Base-by-base conservation (phyloP, 306 rosid genomes). In the Rosa rugosa region DNA sequence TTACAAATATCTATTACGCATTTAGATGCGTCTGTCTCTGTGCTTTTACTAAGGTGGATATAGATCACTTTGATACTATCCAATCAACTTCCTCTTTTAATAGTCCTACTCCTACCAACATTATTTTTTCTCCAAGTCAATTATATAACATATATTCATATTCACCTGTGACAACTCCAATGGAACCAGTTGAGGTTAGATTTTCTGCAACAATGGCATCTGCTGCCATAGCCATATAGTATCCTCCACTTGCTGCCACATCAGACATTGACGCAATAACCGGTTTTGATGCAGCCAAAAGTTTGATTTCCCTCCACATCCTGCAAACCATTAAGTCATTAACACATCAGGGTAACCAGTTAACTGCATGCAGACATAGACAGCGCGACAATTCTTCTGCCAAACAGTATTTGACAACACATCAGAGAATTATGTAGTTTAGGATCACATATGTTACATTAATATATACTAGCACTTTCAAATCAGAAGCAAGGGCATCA, bases 171-270 rank as follows among this genome's bases (percentile, higher is more conserved):
- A 92, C 96, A 81, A 95, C 99, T 73, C 99, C 99, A 83, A 95
- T 95, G 64, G 31, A 27, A 27, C 31, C 1, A 27, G 31, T 27
- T 27, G 1, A 27, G 31, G 31, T 27, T 27, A 27, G 99, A 82
- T 79, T 91, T 84, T 95, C 99, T n/a, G 98, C 95, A 81, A 95
- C 99, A 90, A 95, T 87, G 75, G 91, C 63, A 64, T 89, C 91
- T 75, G 97, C 90, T 79, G 92, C 99, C 99, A 95, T 95, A 71
- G 98, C 99, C 97, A 92, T 91, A 82, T 92, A 92, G 89, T 92
- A 95, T 68, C 99, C 97, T 77, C 99, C 99, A 84, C 99, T 95
- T 80, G 98, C 98, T 57, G 99, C 96, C 77, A 92, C 89, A 88
- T 95, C 98, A 77, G 98, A 90, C 99, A 92, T 95, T 65, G 99